These are phyloP conservation scores for Verticillium alfalfae DNA, from an alignment of 2,329 filamentous ascomycete genomes.

Conservation along the genomic window DNA sequence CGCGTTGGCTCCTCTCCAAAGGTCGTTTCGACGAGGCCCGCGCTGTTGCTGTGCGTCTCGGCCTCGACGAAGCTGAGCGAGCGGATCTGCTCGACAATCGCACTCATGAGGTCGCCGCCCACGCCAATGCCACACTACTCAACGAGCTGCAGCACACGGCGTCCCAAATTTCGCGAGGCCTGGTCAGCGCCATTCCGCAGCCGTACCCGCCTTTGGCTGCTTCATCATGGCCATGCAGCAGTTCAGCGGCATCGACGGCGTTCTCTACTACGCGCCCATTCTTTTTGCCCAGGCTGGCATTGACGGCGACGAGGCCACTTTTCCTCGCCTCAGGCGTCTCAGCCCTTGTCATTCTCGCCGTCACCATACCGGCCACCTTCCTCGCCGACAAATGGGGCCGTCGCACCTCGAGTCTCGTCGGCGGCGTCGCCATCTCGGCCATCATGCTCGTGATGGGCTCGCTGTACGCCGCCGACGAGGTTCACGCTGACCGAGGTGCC, in stretches of 20 bases:
- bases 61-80: constrained; percentile 38
- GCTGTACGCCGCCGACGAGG: constrained; percentile 41
- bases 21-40: constrained; percentile 40
- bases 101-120: constrained; percentile 15
- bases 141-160: constrained; percentile 27
- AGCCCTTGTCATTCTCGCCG: constrained; percentile 50
- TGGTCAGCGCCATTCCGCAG: constrained; percentile 25
- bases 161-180: not conserved
- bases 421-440: constrained; percentile 41
- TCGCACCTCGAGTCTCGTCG: constrained; percentile 45
- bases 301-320: constrained; percentile 40
- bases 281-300: constrained; percentile 57
- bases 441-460: constrained; percentile 49
- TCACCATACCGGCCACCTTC: constrained; percentile 50
- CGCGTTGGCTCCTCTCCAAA: constrained; percentile 49
- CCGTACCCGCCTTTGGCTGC: constrained; percentile 44
- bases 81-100: constrained; percentile 29
- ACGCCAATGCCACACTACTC: constrained; percentile 23
- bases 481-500: constrained; percentile 27
- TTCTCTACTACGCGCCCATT: constrained; percentile 58
- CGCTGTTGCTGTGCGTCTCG: constrained; percentile 34
- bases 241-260: constrained; percentile 56
- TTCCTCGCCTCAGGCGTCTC: constrained; percentile 59
- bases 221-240: constrained; percentile 57
- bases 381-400: constrained; percentile 54